phyloP scores from a whole-genome alignment of 345 rosid genomes.

The Lumnitzera littorea region DNA sequence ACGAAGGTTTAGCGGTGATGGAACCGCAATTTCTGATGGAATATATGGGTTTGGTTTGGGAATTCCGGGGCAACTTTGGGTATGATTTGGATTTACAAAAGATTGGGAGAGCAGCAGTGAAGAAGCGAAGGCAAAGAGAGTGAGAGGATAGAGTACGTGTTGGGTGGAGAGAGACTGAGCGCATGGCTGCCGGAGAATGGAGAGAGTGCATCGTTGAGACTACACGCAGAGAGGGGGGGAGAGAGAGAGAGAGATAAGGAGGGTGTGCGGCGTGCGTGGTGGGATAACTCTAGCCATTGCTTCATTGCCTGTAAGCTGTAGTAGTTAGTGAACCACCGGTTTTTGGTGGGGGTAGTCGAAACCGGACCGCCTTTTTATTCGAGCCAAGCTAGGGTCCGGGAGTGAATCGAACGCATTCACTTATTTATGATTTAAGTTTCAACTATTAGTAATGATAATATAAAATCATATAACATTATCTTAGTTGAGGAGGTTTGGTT shows the following conservation, averaged over 20 bases:
- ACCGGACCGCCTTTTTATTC: too few relatives aligned
- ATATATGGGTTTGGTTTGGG: slow-evolving; percentile 18
- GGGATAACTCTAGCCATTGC: too few relatives aligned
- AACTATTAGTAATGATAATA: too few relatives aligned
- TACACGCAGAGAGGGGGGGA: neutral
- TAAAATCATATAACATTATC: too few relatives aligned
- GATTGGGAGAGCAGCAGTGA: slow-evolving; percentile 29
- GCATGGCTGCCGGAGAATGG: slow-evolving; percentile 5
- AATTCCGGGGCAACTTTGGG: slow-evolving; percentile 14
- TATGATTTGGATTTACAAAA: slow-evolving; percentile 21
- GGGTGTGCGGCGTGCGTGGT: neutral
- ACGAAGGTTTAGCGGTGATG: slow-evolving; percentile 69
- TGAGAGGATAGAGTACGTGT: neutral
- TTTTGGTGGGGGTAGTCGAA: too few relatives aligned
- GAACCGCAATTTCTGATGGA: slow-evolving; percentile 38
- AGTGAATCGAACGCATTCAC: too few relatives aligned
- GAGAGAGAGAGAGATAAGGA: slow-evolving; percentile 8
- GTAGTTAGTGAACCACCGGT: too few relatives aligned
- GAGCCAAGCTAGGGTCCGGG: too few relatives aligned
- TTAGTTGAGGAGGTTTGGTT: too few relatives aligned
- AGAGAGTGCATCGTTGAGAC: slow-evolving; percentile 4
- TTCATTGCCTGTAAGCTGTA: too few relatives aligned
- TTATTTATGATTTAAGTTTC: too few relatives aligned
- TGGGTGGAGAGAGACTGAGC: slow-evolving; percentile 7
- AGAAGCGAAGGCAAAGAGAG: slow-evolving; percentile 18